Evolutionary conservation across 139 green algal species (phyloP), one percentile per base, ranked within the genome.

Genomic region (Coelastrella sp.): DNA sequence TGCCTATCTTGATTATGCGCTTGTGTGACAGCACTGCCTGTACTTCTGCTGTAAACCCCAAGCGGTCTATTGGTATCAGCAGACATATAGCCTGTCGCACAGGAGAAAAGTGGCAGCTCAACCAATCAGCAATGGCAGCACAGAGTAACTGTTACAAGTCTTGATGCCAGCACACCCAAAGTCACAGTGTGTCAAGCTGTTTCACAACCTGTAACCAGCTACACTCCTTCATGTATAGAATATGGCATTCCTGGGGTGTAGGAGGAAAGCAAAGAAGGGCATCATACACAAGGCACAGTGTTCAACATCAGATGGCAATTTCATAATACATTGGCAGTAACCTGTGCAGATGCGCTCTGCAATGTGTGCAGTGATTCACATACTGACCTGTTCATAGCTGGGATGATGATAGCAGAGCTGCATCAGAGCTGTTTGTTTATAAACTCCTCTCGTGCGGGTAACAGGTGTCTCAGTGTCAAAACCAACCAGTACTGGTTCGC

Each of bases 341-440:
- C n/a, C n/a, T n/a, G n/a, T 67, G 59, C 45, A 57, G 45, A 57
- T 57, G 45, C 15, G 45, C 15, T 57, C 11, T 3, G 11, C 45
- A 57, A 23, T 9, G 45, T 9, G 45, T 13, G 45, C 45, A 23
- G 45, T 13, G 11, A 13, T 57, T 57, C 27, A n/a, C 30, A 6
- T 51, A 30, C 37, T 53, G 5, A 53, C 69, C 40, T 19, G 0
- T 5, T 35, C 30, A 43, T 60, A 41, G 23, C 38, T 43, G 4
- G 69, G 40, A 15, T 34, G 19, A 27, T 82, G 75, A 35, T 69
- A 82, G 75, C 75, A 82, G 35, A 82, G 25, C 37, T 82, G 75
- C 75, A 82, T 8, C 8, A 82, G 35, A 27, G 75, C 62, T 9
- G 75, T 71, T 1, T 25, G 21, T 2, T 63, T 53, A 21, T 72